Evolutionary conservation across 768 basidiomycete genomes (phyloP).

Genomic region (Tephrocybe sp.): DNA sequence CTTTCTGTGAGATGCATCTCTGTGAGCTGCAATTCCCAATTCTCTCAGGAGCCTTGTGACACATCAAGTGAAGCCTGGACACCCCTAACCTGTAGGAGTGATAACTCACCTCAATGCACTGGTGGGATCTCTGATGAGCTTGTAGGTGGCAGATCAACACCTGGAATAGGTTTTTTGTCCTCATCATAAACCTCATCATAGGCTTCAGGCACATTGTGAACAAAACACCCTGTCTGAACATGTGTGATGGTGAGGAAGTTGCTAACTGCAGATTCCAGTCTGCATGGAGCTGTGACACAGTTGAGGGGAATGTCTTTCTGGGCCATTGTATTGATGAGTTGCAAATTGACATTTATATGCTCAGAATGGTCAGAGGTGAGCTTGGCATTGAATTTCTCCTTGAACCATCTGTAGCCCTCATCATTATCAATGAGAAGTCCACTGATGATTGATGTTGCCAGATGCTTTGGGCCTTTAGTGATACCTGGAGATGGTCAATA

Average conservation of each 20-base stretch:
- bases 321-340: conserved; percentile 9
- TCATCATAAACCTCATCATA: conserved; percentile 1
- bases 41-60: no score
- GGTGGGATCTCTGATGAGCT: no score
- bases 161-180: background rate
- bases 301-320: conserved; percentile 13
- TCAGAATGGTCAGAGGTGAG: conserved; percentile 14
- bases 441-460: conserved; percentile 6
- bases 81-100: no score
- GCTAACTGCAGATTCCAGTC: conserved; percentile 4
- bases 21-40: no score
- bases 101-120: no score
- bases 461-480: conserved; percentile 10
- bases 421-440: conserved; percentile 19
- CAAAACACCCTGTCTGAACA: background rate
- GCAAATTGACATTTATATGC: conserved; percentile 14
- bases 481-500: conserved; percentile 16
- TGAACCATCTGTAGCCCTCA: conserved; percentile 19
- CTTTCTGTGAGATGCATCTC: no score
- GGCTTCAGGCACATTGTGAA: background rate
- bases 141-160: no score
- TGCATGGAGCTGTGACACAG: conserved; percentile 14
- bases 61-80: no score
- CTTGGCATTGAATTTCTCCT: conserved; percentile 11
- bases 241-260: conserved; percentile 12